phyloP scores from a whole-genome alignment of 2,329 filamentous ascomycete species.

The Xylaria polymorpha region DNA sequence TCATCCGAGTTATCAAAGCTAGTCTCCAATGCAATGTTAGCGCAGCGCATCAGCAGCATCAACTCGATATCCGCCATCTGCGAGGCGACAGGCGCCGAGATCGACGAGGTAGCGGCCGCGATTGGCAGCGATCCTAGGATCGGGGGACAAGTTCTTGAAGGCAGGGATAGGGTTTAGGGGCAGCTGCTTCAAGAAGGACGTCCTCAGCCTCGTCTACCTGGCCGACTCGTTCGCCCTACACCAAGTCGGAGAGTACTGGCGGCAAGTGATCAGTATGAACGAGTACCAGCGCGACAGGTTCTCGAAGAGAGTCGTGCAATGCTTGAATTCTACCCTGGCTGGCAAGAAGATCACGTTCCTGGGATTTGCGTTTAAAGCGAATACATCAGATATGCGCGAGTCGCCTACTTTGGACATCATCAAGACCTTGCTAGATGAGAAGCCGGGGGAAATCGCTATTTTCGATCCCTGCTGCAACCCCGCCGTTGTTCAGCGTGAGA shows the following conservation, averaged over 20 bases:
- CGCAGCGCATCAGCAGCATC: constrained; percentile 83
- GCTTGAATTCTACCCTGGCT: constrained; percentile 74
- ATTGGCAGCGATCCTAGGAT: constrained; percentile 78
- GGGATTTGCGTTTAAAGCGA: constrained; percentile 84
- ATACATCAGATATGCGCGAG: constrained; percentile 80
- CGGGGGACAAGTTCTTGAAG: constrained; percentile 78
- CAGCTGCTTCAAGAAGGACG: constrained; percentile 85
- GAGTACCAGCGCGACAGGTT: constrained; percentile 79
- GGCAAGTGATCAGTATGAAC: constrained; percentile 79
- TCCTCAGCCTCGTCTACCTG: constrained; percentile 78
- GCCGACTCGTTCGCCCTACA: constrained; percentile 75
- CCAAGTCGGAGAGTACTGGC: constrained; percentile 82
- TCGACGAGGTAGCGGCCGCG: constrained; percentile 76
- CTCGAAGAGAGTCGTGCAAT: constrained; percentile 71
- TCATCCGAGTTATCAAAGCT: constrained; percentile 84
- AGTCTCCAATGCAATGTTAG: constrained; percentile 82
- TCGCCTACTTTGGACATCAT: constrained; percentile 76
- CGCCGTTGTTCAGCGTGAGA: constrained; percentile 62
- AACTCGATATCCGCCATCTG: constrained; percentile 85
- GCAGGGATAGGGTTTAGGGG: constrained; percentile 83
- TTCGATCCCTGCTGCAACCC: constrained; percentile 74
- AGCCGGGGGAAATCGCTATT: constrained; percentile 71
- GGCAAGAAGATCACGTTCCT: constrained; percentile 79
- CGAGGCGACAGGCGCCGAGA: constrained; percentile 78
- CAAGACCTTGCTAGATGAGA: constrained; percentile 72